Evolutionary conservation across 116 monocot genomes (phyloP).

Genomic region (Trichopus zeylanicus): DNA sequence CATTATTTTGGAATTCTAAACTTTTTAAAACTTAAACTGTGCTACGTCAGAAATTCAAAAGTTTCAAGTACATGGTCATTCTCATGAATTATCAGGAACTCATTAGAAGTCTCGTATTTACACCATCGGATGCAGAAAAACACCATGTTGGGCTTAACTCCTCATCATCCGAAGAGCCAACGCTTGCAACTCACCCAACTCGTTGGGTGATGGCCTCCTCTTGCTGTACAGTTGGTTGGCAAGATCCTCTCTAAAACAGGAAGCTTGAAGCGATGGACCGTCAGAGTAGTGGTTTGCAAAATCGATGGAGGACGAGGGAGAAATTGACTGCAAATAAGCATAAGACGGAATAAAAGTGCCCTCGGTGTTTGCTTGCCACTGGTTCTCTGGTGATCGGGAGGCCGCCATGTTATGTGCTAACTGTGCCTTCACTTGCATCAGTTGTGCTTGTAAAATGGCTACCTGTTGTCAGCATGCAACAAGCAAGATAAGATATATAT

Average conservation of each 20-base stretch:
- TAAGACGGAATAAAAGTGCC: not conserved
- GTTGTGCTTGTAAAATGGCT: slow-evolving; percentile 7
- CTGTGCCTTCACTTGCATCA: slow-evolving; percentile 13
- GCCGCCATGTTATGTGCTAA: not conserved
- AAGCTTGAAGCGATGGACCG: not conserved
- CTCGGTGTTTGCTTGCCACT: not conserved
- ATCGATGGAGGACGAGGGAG: no score
- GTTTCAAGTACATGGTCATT: no score
- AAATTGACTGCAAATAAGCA: not conserved
- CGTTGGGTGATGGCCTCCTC: slow-evolving; percentile 4
- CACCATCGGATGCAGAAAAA: not conserved
- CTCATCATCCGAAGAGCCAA: slow-evolving; percentile 53
- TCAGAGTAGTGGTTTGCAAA: no score
- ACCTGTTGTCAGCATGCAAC: slow-evolving; percentile 1
- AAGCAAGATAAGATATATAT: not conserved
- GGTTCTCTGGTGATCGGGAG: not conserved
- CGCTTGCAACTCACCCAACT: slow-evolving; percentile 46
- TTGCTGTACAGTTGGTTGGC: not conserved
- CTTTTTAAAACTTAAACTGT: no score
- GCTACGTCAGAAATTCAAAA: no score
- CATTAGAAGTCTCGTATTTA: not conserved
- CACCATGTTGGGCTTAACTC: not conserved
- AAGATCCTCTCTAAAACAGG: not conserved
- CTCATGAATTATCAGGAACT: not conserved
- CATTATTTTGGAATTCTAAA: no score